Conservation (phyloP, 2,329 filamentous ascomycete species). For the Tolypocladium sp. region DNA sequence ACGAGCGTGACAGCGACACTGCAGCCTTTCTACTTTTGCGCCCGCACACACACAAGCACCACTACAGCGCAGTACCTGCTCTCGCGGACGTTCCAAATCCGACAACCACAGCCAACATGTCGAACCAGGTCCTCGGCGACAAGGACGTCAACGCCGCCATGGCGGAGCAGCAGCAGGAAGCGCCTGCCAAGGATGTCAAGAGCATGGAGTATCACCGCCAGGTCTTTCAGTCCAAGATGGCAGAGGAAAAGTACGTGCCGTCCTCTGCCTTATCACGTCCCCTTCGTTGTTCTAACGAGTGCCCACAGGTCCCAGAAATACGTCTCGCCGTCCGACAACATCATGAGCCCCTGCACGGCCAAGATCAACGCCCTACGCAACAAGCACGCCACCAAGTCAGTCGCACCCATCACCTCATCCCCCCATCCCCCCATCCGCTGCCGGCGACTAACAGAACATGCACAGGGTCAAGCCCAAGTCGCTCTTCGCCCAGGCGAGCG, state of each 20-base stretch:
- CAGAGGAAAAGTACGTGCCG: slow-evolving; percentile 52
- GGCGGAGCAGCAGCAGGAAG: slow-evolving; percentile 12
- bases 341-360: slow-evolving; percentile 78
- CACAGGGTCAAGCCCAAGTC: slow-evolving; percentile 56
- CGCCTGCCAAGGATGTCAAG: slow-evolving; percentile 41
- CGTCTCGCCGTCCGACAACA: slow-evolving; percentile 77
- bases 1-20: neutral
- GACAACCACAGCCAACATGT: slow-evolving; percentile 8
- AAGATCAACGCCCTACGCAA: slow-evolving; percentile 74
- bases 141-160: slow-evolving; percentile 57
- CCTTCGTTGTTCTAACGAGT: neutral
- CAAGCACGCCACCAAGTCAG: slow-evolving; percentile 71
- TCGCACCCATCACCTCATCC: slow-evolving; percentile 9
- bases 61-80: neutral
- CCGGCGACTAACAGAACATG: neutral
- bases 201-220: slow-evolving; percentile 73
- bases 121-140: slow-evolving; percentile 51
- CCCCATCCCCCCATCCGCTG: neutral
- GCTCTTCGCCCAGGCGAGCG: slow-evolving; percentile 56
- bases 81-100: neutral
- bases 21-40: neutral
- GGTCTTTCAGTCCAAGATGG: slow-evolving; percentile 63
- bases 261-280: neutral
- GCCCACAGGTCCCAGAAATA: slow-evolving; percentile 31
- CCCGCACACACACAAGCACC: neutral